These are phyloP conservation scores for Yamagishiella unicocca DNA, from an alignment of 139 green algal species.

Conservation along the genomic window DNA sequence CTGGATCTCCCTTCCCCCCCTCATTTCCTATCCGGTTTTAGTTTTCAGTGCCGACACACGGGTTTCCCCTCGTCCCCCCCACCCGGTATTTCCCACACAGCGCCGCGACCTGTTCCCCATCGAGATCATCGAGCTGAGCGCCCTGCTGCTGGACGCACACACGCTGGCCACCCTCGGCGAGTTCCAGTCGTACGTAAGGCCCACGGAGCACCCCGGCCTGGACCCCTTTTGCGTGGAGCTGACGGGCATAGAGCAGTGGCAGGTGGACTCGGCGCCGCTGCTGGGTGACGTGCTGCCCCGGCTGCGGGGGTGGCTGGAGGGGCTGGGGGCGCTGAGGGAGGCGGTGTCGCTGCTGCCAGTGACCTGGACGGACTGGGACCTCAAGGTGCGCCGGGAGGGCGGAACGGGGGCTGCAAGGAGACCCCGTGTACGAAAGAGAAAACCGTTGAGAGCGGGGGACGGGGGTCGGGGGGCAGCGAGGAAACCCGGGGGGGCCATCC, in stretches of 20 bases:
- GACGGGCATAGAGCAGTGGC: constrained; percentile 76
- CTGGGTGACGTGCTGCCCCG: constrained; percentile 58
- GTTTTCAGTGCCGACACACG: too few species aligned
- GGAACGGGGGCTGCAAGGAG: too few species aligned
- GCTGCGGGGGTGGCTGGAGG: constrained; percentile 69
- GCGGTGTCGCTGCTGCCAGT: constrained; percentile 58
- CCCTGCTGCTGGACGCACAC: constrained; percentile 64
- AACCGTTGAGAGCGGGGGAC: too few species aligned
- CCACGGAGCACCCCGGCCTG: constrained; percentile 70
- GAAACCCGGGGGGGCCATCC: too few species aligned
- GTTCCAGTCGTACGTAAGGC: constrained; percentile 72
- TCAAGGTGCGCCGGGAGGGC: constrained; percentile 76
- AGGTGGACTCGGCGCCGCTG: constrained; percentile 68
- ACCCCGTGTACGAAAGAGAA: too few species aligned
- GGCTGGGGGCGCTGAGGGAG: constrained; percentile 57
- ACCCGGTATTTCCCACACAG: neutral
- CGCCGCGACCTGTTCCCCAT: constrained; percentile 54
- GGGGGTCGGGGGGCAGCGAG: too few species aligned
- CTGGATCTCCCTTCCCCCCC: too few species aligned
- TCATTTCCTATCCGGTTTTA: too few species aligned
- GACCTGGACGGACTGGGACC: constrained; percentile 83
- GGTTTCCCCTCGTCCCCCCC: neutral
- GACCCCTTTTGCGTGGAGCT: constrained; percentile 79
- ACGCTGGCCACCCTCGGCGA: constrained; percentile 39
- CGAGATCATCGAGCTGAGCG: constrained; percentile 82